Evolutionary conservation across 1,284 basidiomycete species (phyloP).

Genomic region (Gymnopus androsaceus): DNA sequence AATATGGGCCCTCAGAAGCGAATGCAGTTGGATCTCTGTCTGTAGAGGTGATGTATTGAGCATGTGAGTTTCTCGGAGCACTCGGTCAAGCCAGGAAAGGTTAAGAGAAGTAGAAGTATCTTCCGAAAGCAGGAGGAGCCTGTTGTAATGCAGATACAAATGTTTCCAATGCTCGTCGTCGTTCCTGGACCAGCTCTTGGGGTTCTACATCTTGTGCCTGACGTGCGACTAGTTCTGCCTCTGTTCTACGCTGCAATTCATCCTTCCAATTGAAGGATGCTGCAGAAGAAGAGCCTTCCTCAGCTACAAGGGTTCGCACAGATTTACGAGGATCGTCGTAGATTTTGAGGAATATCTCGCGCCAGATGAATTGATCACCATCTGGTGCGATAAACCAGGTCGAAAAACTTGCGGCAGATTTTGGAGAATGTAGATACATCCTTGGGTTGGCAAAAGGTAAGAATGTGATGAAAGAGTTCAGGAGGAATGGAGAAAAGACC

Average conservation of each 20-base stretch:
- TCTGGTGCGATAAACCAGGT: slow-evolving; percentile 48
- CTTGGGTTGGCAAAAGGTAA: slow-evolving; percentile 52
- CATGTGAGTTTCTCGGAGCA: slow-evolving; percentile 37
- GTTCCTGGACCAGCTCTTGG: slow-evolving; percentile 28
- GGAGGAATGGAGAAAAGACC: slow-evolving; percentile 34
- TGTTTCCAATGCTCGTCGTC: slow-evolving; percentile 39
- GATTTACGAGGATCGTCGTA: slow-evolving; percentile 61
- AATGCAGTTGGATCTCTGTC: slow-evolving; percentile 26
- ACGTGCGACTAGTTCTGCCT: slow-evolving; percentile 36
- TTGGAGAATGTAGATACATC: slow-evolving; percentile 58
- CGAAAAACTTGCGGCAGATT: slow-evolving; percentile 48
- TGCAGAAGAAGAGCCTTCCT: neutral
- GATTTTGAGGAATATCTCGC: slow-evolving; percentile 55
- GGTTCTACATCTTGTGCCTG: neutral
- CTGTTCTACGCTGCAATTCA: slow-evolving; percentile 41
- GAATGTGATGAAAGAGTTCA: slow-evolving; percentile 58
- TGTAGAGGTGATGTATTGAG: slow-evolving; percentile 30
- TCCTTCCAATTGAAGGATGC: slow-evolving; percentile 37
- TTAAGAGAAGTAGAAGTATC: slow-evolving; percentile 34
- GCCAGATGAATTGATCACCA: slow-evolving; percentile 62
- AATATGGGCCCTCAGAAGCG: slow-evolving; percentile 22
- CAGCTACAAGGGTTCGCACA: slow-evolving; percentile 16
- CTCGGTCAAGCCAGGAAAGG: slow-evolving; percentile 41
- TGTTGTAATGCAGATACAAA: slow-evolving; percentile 45
- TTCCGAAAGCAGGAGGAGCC: slow-evolving; percentile 34